Percentiles rank a stretch among this genome's conserved stretches.
Conservation (phyloP, 768 basidiomycete genomes). For the Austroboletus festivus region DNA sequence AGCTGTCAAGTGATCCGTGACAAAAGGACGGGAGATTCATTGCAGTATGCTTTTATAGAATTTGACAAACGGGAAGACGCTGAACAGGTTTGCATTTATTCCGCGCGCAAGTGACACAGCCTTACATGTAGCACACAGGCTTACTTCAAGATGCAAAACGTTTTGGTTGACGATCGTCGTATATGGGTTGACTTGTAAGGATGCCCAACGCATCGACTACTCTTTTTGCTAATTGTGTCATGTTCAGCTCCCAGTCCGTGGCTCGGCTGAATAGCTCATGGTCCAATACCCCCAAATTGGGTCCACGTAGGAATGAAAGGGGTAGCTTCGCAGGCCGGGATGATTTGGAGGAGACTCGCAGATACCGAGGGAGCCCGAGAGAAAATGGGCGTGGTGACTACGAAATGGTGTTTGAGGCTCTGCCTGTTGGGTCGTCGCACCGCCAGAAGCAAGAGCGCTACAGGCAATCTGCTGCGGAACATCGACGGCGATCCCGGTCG, state of each 20-base stretch:
- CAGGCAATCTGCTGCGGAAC: conserved; percentile 38
- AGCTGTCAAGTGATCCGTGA: conserved; percentile 97
- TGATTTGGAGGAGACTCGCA: conserved; percentile 68
- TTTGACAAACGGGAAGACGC: conserved; percentile 93
- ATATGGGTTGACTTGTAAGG: conserved; percentile 99
- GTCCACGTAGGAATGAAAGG: conserved; percentile 35
- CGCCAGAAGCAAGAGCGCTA: conserved; percentile 49
- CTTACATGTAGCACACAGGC: conserved; percentile 50
- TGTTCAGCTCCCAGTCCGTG: conserved; percentile 84
- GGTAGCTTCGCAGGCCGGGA: conserved; percentile 67
- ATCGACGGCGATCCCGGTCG: conserved; percentile 24
- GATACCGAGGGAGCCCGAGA: conserved; percentile 47
- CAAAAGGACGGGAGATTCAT: conserved; percentile 90
- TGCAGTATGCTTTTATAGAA: conserved; percentile 99
- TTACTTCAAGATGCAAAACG: conserved; percentile 99
- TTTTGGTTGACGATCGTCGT: conserved; percentile 92
- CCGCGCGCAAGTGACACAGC: neutral
- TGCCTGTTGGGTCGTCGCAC: conserved; percentile 34
- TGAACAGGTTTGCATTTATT: conserved; percentile 65
- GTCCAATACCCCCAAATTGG: conserved; percentile 73
- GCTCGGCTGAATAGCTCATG: conserved; percentile 78
- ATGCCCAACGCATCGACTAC: conserved; percentile 4
- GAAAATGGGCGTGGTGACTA: conserved; percentile 42
- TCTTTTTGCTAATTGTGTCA: conserved; percentile 16
- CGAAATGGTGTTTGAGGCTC: conserved; percentile 84